Evolutionary conservation across 257 asterid species (phyloP).

Genomic region (Jasminum sambac): DNA sequence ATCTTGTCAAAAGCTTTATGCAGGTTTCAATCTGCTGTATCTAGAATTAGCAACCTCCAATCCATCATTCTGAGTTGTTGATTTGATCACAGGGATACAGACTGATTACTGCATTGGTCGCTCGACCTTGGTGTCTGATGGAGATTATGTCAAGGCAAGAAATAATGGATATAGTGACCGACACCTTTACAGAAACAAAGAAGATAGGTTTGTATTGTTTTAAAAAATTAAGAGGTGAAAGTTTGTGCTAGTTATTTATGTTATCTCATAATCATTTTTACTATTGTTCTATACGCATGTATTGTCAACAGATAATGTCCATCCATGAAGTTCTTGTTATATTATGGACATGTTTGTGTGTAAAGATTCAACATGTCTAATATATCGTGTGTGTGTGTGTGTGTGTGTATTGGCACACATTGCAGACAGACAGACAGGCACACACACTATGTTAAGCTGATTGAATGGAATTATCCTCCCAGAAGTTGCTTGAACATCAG

Average conservation of each 20-base stretch:
- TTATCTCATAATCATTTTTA: conserved; percentile 6
- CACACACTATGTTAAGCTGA: no score
- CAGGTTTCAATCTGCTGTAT: conserved; percentile 7
- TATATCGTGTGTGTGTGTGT: no score
- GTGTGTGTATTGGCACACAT: no score
- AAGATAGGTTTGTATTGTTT: conserved; percentile 63
- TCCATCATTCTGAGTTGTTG: background rate
- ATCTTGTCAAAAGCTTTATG: conserved; percentile 1
- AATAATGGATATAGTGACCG: conserved; percentile 59
- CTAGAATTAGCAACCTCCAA: background rate
- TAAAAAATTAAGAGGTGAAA: conserved; percentile 8
- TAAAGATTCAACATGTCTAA: background rate
- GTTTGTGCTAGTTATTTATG: background rate
- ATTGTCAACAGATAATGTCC: background rate
- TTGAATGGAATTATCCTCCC: no score
- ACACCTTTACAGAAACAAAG: conserved; percentile 59
- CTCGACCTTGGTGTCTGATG: conserved; percentile 85
- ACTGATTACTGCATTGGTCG: conserved; percentile 69
- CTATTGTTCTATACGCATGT: background rate
- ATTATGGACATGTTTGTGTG: background rate
- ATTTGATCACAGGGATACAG: conserved; percentile 66
- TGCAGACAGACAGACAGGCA: no score
- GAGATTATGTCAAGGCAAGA: conserved; percentile 73
- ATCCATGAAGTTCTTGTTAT: background rate
- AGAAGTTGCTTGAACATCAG: no score